Percentiles rank a stretch among this genome's conserved stretches.
These are phyloP conservation scores for Rhizodiscina lignyota DNA, from an alignment of 495 filamentous ascomycete genomes.

Conservation along the genomic window DNA sequence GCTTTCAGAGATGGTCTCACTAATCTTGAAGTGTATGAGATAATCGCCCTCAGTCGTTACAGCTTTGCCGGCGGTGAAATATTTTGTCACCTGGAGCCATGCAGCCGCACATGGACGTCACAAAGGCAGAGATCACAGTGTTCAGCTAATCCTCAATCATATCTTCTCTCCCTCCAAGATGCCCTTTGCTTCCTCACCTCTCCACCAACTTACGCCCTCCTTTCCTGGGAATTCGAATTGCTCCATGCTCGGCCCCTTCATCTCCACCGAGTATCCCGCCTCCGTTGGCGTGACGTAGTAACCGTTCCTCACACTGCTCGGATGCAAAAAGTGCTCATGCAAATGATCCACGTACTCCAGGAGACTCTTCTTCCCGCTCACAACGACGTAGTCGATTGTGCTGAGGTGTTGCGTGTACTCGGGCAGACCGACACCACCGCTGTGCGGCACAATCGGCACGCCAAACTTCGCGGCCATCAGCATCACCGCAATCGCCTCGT, in stretches of 20 bases:
- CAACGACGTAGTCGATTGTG: conserved; percentile 87
- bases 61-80: too few relatives aligned
- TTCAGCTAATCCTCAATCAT: conserved; percentile 5
- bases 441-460: conserved; percentile 77
- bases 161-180: conserved; percentile 25
- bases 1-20: too few relatives aligned
- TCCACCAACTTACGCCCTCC: conserved; percentile 69
- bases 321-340: conserved; percentile 85
- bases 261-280: conserved; percentile 81
- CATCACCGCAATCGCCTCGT: conserved; percentile 83
- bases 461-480: conserved; percentile 76
- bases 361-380: conserved; percentile 63
- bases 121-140: too few relatives aligned
- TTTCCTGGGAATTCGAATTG: conserved; percentile 57
- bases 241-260: conserved; percentile 80
- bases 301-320: conserved; percentile 62
- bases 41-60: too few relatives aligned
- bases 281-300: conserved; percentile 75
- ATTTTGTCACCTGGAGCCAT: too few relatives aligned
- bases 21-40: too few relatives aligned
- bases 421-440: conserved; percentile 76
- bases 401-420: conserved; percentile 91
- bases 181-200: conserved; percentile 20
- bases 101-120: too few relatives aligned
- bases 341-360: conserved; percentile 88